A percentile compares a stretch with the other conserved stretches of the same genome.
Evolutionary conservation across 257 asterid genomes (phyloP).

Genomic region (Ilex aquifolium): DNA sequence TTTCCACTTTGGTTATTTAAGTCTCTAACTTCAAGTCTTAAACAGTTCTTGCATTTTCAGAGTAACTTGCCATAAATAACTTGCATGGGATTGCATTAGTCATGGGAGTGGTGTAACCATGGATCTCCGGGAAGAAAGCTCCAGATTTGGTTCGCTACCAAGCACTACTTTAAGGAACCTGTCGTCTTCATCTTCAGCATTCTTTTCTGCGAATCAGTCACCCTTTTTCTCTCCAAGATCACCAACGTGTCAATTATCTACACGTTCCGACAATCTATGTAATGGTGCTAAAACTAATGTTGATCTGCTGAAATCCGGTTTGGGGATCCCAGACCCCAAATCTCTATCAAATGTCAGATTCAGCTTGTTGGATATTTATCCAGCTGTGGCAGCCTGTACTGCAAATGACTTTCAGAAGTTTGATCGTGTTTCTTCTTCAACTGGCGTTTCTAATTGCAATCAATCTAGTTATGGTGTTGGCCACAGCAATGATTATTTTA

Average conservation of each 20-base stretch:
- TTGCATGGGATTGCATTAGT: constrained; percentile 24
- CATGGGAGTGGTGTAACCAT: constrained; percentile 36
- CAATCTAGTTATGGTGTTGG: constrained; percentile 35
- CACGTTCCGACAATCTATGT: constrained; percentile 16
- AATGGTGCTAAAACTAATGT: constrained; percentile 19
- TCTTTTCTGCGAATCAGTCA: constrained; percentile 87
- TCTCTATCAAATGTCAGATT: constrained; percentile 25
- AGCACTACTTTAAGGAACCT: constrained; percentile 61
- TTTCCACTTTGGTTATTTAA: no score
- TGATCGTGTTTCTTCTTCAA: constrained; percentile 47
- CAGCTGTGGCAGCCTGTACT: constrained; percentile 29
- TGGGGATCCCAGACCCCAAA: constrained; percentile 30
- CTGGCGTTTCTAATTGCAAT: constrained; percentile 42
- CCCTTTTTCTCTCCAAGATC: constrained; percentile 84
- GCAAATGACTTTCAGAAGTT: constrained; percentile 35
- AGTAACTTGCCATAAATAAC: constrained; percentile 25
- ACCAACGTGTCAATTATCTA: constrained; percentile 25
- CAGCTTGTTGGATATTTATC: constrained; percentile 30
- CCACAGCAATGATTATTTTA: constrained; percentile 29
- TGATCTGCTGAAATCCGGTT: constrained; percentile 27
- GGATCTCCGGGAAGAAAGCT: constrained; percentile 64
- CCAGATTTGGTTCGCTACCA: constrained; percentile 45
- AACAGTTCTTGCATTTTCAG: constrained; percentile 21
- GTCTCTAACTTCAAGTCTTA: constrained; percentile 13
- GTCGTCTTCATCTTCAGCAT: constrained; percentile 85